phyloP scores from a whole-genome alignment of 257 asterid genomes.

The Rhazya stricta region DNA sequence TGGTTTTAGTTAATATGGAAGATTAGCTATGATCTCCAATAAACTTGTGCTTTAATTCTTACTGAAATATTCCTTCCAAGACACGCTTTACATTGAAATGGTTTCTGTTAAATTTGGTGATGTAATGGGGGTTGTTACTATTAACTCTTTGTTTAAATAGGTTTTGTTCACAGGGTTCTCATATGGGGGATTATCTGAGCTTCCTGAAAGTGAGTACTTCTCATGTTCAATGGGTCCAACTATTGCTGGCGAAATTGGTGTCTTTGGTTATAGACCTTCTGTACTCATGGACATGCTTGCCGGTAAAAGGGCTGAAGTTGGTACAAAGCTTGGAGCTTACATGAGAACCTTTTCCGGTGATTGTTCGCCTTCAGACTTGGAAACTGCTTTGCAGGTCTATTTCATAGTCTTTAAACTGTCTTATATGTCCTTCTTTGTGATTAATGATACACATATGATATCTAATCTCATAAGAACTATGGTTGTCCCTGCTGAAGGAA shows the following conservation, averaged over 20 bases:
- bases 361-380: conserved; percentile 95
- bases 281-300: conserved; percentile 93
- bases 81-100: conserved; percentile 8
- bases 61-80: not conserved
- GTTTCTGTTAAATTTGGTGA: conserved; percentile 17
- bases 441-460: not conserved
- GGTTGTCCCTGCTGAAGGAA: not conserved
- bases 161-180: conserved; percentile 93
- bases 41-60: not conserved
- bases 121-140: conserved; percentile 24
- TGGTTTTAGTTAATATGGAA: not conserved
- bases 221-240: conserved; percentile 97
- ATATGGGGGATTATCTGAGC: conserved; percentile 90
- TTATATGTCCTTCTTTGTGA: not conserved
- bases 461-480: not conserved
- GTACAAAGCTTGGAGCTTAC: conserved; percentile 85
- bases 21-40: not conserved
- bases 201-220: conserved; percentile 75
- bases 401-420: not conserved
- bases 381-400: conserved; percentile 90
- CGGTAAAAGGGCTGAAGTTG: conserved; percentile 96
- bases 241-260: conserved; percentile 96
- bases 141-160: conserved; percentile 57
- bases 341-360: conserved; percentile 94
- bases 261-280: conserved; percentile 90